These are phyloP conservation scores for Leishmania martiniquensis DNA, from an alignment of 208 protist species.

Conservation along the genomic window DNA sequence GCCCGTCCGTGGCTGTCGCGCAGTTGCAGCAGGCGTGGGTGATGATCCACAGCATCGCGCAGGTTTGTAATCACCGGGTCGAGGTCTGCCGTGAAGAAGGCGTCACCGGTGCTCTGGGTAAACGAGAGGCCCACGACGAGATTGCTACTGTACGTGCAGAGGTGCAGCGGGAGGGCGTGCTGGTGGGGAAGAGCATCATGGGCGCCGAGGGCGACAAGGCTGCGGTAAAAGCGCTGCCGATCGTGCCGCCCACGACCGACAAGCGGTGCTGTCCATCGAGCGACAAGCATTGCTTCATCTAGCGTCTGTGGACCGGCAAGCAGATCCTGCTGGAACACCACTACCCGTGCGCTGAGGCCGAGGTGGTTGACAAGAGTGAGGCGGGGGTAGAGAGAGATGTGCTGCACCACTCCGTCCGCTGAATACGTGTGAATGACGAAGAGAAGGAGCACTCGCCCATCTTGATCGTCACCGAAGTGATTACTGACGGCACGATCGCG, in stretches of 20 bases:
- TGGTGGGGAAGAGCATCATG: constrained; percentile 63
- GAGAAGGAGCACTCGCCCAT: constrained; percentile 52
- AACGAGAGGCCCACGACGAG: constrained; percentile 62
- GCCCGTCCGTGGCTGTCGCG: constrained; percentile 49
- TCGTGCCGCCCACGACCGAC: constrained; percentile 23
- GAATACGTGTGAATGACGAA: constrained; percentile 56
- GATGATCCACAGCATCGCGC: constrained; percentile 44
- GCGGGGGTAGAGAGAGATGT: constrained; percentile 67
- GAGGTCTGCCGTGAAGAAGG: constrained; percentile 43
- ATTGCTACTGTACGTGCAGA: constrained; percentile 60
- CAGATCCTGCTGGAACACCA: constrained; percentile 61
- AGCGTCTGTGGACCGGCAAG: constrained; percentile 45
- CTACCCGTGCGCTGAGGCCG: constrained; percentile 59
- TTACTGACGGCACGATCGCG: neutral
- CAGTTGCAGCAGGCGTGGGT: constrained; percentile 59
- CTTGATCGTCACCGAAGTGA: constrained; percentile 16
- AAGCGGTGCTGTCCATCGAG: constrained; percentile 38
- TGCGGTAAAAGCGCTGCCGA: constrained; percentile 32
- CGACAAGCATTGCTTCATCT: constrained; percentile 34
- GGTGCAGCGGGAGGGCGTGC: constrained; percentile 50
- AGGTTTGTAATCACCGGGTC: constrained; percentile 42
- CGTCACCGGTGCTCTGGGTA: constrained; percentile 66
- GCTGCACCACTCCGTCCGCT: constrained; percentile 46
- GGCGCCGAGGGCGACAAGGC: constrained; percentile 54
- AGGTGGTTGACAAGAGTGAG: constrained; percentile 76